These are phyloP conservation scores for Penium margaritaceum DNA, from an alignment of 139 green algal species.

Conservation along the genomic window DNA sequence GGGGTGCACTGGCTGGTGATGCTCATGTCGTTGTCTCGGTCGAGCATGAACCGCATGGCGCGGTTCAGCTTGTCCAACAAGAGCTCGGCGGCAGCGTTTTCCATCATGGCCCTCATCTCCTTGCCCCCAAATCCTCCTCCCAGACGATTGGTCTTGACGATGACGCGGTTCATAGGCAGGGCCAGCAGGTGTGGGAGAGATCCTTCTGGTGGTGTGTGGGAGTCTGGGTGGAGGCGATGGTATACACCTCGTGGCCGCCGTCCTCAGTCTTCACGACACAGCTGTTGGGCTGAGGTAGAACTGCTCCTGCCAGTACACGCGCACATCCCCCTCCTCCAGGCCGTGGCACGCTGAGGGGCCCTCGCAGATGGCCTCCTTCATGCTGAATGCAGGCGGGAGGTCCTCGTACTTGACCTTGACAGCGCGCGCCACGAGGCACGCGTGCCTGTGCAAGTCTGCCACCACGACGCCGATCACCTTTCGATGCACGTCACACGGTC, in stretches of 20 bases:
- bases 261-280: constrained; percentile 73
- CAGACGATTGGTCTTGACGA: constrained; percentile 79
- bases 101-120: constrained; percentile 74
- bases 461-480: constrained; percentile 80
- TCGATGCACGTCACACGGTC: constrained; percentile 76
- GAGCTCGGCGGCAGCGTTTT: constrained; percentile 68
- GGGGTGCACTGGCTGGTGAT: constrained; percentile 63
- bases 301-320: constrained; percentile 84
- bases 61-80: constrained; percentile 63
- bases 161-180: constrained; percentile 70
- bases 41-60: constrained; percentile 70
- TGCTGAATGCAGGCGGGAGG: constrained; percentile 71
- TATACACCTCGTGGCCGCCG: constrained; percentile 66
- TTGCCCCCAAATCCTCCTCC: constrained; percentile 94
- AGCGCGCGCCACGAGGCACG: constrained; percentile 57
- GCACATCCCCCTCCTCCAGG: constrained; percentile 47
- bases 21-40: constrained; percentile 61
- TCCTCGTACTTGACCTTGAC: constrained; percentile 83
- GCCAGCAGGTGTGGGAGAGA: constrained; percentile 67
- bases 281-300: constrained; percentile 90
- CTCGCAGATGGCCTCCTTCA: constrained; percentile 73
- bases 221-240: constrained; percentile 71
- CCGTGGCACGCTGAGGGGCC: constrained; percentile 28
- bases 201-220: constrained; percentile 72
- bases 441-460: constrained; percentile 63